Percentiles rank a stretch among this genome's conserved stretches.
Evolutionary conservation across 345 rosid genomes (phyloP).

Genomic region (Citrus australasica): DNA sequence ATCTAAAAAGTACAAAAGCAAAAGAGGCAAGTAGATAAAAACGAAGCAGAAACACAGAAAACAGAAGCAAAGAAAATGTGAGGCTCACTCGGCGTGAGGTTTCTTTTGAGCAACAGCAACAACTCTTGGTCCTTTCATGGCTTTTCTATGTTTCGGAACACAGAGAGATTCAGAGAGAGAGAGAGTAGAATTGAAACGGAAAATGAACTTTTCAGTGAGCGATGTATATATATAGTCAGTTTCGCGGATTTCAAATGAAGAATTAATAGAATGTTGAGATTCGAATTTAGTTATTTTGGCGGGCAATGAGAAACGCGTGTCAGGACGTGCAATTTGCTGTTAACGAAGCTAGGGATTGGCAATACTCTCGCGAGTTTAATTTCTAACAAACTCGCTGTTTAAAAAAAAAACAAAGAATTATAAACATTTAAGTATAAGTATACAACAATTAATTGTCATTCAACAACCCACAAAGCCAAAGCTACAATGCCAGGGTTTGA

Average conservation of each 20-base stretch:
- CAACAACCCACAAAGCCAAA: too few relatives aligned
- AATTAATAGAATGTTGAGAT: not conserved
- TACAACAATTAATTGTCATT: too few relatives aligned
- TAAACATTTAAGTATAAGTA: too few relatives aligned
- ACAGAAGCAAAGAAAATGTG: not conserved
- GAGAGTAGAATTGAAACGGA: too few relatives aligned
- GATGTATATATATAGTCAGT: not conserved
- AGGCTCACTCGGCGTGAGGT: constrained; percentile 17
- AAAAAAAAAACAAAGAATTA: too few relatives aligned
- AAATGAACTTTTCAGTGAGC: not conserved
- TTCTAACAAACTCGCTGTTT: not conserved
- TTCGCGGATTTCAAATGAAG: constrained; percentile 3
- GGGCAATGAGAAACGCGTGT: constrained; percentile 7
- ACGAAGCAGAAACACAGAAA: not conserved
- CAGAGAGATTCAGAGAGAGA: constrained; percentile 1
- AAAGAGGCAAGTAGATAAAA: not conserved
- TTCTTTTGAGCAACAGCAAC: constrained; percentile 22
- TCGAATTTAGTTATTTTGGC: constrained; percentile 4
- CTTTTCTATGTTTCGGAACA: not conserved
- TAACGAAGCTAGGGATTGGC: not conserved
- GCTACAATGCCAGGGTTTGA: too few relatives aligned
- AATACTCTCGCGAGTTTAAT: not conserved
- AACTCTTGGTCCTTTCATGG: constrained; percentile 31
- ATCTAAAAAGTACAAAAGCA: not conserved
- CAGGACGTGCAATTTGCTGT: not conserved